Base-by-base conservation (phyloP, 352 stramenopile genomes). In the Plasmopara halstedii region DNA sequence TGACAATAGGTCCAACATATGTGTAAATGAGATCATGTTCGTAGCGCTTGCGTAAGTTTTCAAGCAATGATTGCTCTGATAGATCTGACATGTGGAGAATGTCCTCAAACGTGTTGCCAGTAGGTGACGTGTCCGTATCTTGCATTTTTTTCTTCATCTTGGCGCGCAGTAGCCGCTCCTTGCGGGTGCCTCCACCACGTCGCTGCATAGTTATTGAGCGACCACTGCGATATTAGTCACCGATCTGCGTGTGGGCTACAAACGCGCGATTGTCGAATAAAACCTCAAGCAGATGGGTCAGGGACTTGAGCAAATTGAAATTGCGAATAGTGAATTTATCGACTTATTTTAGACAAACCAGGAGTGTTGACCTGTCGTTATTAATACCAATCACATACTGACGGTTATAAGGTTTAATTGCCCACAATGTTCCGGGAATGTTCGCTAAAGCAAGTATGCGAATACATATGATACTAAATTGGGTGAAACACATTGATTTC, bases 1-100 rank as follows among this genome's bases (percentile, higher is more conserved):
- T 91, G 39, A 96, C 46, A 48, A 96, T 95, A 22, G 79, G 72
- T 0, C 87, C 87, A 10, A 96, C 87, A 55, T 93, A 95, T 49
- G 92, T 98, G 70, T 98, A 98, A 55, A 97, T 97, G 42, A 85
- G 50, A 56, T 96, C 82, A 40, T 92, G 74, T 43, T 95, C 83
- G 72, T 96, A 97, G n/a, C 90, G 84, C 31, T 70, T 67, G 19
- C 83, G 72, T 45, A 97, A 57, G 42, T 94, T 95, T 4, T 83
- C 73, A 36, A 96, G 69, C 58, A 97, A 73, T 41, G 85, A 94
- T 20, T 75, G 63, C 62, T 97, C 87, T 36, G 80, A 95, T 42
- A 96, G 61, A 47, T 94, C 85, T 39, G 74, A 88, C 78, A 95
- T 91, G 49, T 92, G 81, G 58, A 95, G 41, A 53, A 95, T 88